Conservation (phyloP, 306 rosid species). For the Gynostemma pentaphyllum region DNA sequence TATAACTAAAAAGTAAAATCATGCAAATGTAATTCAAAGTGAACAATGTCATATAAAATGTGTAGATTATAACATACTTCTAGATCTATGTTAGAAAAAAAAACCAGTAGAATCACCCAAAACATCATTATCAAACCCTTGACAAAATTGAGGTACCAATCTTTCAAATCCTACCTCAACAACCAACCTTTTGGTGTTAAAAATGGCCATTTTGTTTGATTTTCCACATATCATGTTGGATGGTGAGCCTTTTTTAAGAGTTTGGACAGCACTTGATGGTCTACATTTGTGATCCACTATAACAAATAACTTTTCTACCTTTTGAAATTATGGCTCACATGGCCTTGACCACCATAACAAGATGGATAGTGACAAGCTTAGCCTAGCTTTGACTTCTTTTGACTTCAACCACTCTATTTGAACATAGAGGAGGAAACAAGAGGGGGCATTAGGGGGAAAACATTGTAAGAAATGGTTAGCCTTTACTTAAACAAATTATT, state of each 20-base stretch:
- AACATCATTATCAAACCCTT: neutral
- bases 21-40: too few species aligned
- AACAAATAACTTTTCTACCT: neutral
- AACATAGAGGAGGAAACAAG: neutral
- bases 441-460: neutral
- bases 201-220: conserved; percentile 6
- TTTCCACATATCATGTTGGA: conserved; percentile 1
- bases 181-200: neutral
- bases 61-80: too few species aligned
- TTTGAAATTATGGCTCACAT: conserved; percentile 14
- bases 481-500: neutral
- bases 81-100: too few species aligned
- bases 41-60: too few species aligned
- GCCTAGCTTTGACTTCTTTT: conserved; percentile 12
- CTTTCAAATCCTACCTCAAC: conserved; percentile 8
- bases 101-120: too few species aligned
- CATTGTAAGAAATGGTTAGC: neutral
- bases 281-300: conserved; percentile 6
- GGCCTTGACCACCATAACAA: conserved; percentile 10
- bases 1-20: too few species aligned
- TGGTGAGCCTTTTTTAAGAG: conserved; percentile 3
- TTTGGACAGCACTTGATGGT: neutral
- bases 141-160: conserved; percentile 4
- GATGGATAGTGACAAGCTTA: conserved; percentile 5
- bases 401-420: conserved; percentile 12